These are phyloP conservation scores for Sequoiadendron giganteum DNA, from an alignment of 75 land plant species.

Conservation along the genomic window DNA sequence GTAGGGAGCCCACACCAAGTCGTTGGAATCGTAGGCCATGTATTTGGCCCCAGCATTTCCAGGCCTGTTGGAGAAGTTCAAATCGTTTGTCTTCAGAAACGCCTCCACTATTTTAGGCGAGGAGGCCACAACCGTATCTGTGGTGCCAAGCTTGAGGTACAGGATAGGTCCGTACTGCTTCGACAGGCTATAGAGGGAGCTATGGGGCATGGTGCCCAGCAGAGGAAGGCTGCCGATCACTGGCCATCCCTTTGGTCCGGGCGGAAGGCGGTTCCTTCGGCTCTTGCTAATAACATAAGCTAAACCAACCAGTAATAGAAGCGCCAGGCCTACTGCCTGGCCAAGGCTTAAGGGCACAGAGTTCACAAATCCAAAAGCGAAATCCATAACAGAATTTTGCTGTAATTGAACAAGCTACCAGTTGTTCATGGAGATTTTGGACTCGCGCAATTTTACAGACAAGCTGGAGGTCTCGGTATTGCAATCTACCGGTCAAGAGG, in stretches of 20 bases:
- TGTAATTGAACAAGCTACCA: not conserved
- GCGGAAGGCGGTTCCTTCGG: constrained; percentile 25
- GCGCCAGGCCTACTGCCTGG: not conserved
- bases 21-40: constrained; percentile 57
- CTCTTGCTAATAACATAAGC: not conserved
- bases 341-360: not conserved
- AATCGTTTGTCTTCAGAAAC: constrained; percentile 59
- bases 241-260: constrained; percentile 78
- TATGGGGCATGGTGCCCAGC: constrained; percentile 64
- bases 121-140: constrained; percentile 59
- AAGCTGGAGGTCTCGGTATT: not conserved
- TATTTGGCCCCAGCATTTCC: constrained; percentile 63
- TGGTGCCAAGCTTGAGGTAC: constrained; percentile 60
- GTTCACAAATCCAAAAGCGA: not conserved
- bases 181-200: constrained; percentile 46
- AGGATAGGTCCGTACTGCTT: constrained; percentile 61
- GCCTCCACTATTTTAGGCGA: constrained; percentile 54
- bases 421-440: no score
- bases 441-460: no score
- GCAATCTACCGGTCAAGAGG: no score
- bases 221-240: constrained; percentile 71
- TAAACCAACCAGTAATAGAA: not conserved
- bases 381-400: not conserved
- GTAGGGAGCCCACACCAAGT: constrained; percentile 64
- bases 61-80: constrained; percentile 61